Evolutionary conservation across 129 eudicot species (phyloP).

Genomic region (Sambucus nigra): DNA sequence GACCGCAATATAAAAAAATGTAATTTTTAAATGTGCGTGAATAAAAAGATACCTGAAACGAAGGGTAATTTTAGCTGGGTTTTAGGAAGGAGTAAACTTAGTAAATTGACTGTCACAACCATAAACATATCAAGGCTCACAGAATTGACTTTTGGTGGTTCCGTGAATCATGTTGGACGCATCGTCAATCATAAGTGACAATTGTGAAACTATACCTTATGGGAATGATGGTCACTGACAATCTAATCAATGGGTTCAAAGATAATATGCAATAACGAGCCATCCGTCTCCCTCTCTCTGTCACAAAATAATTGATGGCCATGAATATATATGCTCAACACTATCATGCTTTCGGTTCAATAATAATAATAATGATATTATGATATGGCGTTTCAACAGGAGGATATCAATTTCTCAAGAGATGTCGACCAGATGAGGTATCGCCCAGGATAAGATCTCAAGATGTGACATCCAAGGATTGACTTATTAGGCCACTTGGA

Average conservation of each 20-base stretch:
- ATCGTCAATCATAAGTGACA: background rate
- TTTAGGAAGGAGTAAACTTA: too few relatives aligned
- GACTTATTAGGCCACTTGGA: constrained; percentile 27
- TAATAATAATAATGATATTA: constrained; percentile 22
- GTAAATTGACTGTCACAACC: too few relatives aligned
- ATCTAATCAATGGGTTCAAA: too few relatives aligned
- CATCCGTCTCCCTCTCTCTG: too few relatives aligned
- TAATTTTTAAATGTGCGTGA: too few relatives aligned
- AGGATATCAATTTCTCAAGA: constrained; percentile 50
- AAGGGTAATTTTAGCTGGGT: too few relatives aligned
- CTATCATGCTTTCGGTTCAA: constrained; percentile 11
- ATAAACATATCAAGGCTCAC: too few relatives aligned
- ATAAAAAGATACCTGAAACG: too few relatives aligned
- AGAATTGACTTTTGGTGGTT: too few relatives aligned
- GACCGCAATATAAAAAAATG: too few relatives aligned
- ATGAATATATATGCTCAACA: constrained; percentile 11
- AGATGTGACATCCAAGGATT: constrained; percentile 50
- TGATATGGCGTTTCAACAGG: constrained; percentile 4
- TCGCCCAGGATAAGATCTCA: constrained; percentile 64
- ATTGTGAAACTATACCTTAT: background rate
- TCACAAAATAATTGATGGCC: constrained; percentile 13
- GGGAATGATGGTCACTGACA: too few relatives aligned
- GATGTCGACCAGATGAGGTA: constrained; percentile 59
- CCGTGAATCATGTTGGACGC: background rate
- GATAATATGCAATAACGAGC: too few relatives aligned